A percentile compares a stretch with the other conserved stretches of the same genome.
Evolutionary conservation across 495 filamentous ascomycete species (phyloP).

Genomic region (Penicillium paxilli): DNA sequence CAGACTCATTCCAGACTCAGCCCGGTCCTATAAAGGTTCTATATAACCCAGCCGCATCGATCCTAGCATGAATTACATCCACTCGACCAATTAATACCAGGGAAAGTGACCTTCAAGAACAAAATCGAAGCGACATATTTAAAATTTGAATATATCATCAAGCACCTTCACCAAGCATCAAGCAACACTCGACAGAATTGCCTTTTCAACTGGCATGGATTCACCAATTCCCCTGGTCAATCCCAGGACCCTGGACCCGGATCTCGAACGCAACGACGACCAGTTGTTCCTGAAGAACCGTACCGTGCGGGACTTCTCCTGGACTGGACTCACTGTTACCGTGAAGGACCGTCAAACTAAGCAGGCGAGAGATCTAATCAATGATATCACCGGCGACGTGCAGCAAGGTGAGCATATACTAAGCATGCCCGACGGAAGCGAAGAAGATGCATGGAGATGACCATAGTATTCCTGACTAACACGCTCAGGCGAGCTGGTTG

Average conservation of each 20-base stretch:
- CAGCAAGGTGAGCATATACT: constrained; percentile 32
- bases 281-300: constrained; percentile 38
- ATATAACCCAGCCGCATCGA: too few species aligned
- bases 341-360: constrained; percentile 70
- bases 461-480: neutral
- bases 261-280: constrained; percentile 30
- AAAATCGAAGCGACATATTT: too few species aligned
- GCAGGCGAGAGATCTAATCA: constrained; percentile 44
- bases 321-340: constrained; percentile 61
- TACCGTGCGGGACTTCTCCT: constrained; percentile 53
- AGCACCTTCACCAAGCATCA: too few species aligned
- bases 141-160: too few species aligned
- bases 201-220: neutral
- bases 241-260: constrained; percentile 3
- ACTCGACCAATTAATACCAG: too few species aligned
- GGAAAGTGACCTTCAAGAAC: too few species aligned
- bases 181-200: too few species aligned
- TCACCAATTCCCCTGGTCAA: neutral
- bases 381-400: constrained; percentile 31
- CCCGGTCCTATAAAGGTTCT: too few species aligned
- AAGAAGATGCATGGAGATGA: too few species aligned
- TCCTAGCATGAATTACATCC: too few species aligned
- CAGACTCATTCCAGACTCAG: too few species aligned
- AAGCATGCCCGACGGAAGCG: too few species aligned
- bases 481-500: constrained; percentile 63